These are phyloP conservation scores for Neurospora sp. DNA, from an alignment of 495 filamentous ascomycete species.

Conservation along the genomic window DNA sequence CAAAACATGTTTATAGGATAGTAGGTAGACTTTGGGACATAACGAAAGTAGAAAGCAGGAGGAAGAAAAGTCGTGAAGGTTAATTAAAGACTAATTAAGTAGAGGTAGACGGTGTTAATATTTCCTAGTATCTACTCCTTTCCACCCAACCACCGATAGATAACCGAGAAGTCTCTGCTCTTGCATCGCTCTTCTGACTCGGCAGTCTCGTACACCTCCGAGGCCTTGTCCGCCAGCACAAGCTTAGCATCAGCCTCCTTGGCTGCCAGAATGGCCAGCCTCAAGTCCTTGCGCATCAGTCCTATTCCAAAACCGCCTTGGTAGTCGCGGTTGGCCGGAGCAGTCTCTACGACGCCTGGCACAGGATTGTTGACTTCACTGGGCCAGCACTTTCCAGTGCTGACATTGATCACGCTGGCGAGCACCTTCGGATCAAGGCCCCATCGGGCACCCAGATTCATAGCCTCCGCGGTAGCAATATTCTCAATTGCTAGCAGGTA, in stretches of 20 bases:
- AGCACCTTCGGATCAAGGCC: slow-evolving; percentile 74
- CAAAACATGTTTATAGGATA: no score
- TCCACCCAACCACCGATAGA: slow-evolving; percentile 63
- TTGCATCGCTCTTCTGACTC: slow-evolving; percentile 50
- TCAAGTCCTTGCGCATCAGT: slow-evolving; percentile 78
- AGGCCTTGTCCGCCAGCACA: slow-evolving; percentile 53
- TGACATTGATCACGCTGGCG: slow-evolving; percentile 72
- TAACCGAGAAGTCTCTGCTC: slow-evolving; percentile 75
- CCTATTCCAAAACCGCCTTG: slow-evolving; percentile 72
- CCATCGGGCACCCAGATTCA: slow-evolving; percentile 81
- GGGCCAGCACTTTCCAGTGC: slow-evolving; percentile 84
- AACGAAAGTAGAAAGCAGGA: not conserved
- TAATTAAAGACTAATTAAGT: not conserved
- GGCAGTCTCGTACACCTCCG: slow-evolving; percentile 55
- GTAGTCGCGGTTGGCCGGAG: slow-evolving; percentile 67
- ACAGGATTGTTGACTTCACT: slow-evolving; percentile 90
- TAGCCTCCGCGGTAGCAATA: slow-evolving; percentile 84
- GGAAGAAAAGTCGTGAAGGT: not conserved
- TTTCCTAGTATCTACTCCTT: slow-evolving; percentile 24
- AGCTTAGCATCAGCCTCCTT: slow-evolving; percentile 55
- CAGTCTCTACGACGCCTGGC: slow-evolving; percentile 64
- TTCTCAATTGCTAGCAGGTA: slow-evolving; percentile 88
- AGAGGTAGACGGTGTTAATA: not conserved
- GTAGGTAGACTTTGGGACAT: not conserved
- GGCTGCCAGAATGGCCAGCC: slow-evolving; percentile 64